Percentiles rank a stretch among this genome's conserved stretches.
These are phyloP conservation scores for Rubroboletus satanas DNA, from an alignment of 768 basidiomycete genomes.

Conservation along the genomic window DNA sequence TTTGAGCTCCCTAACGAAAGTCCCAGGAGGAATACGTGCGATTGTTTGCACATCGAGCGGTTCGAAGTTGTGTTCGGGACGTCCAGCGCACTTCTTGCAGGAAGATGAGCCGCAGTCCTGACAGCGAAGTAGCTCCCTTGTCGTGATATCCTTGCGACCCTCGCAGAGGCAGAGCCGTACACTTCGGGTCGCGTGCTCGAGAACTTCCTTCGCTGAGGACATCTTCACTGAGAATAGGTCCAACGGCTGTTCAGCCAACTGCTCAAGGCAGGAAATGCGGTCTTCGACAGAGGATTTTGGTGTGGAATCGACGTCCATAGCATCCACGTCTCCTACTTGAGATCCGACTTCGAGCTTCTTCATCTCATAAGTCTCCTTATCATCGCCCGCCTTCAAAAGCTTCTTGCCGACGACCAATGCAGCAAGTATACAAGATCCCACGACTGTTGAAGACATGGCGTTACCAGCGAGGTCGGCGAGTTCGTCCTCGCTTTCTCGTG, in stretches of 20 bases:
- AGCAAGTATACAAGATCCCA: conserved; percentile 83
- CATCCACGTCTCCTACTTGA: conserved; percentile 32
- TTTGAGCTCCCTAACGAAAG: conserved; percentile 76
- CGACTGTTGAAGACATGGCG: conserved; percentile 97
- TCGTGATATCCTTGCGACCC: conserved; percentile 76
- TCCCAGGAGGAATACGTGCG: conserved; percentile 64
- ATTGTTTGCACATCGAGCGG: conserved; percentile 48
- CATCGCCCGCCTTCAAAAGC: conserved; percentile 63
- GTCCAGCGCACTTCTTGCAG: conserved; percentile 84
- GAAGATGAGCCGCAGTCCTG: conserved; percentile 72
- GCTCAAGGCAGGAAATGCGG: conserved; percentile 69
- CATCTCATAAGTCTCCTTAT: conserved; percentile 64
- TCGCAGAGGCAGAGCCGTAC: conserved; percentile 88
- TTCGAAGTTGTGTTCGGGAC: conserved; percentile 79
- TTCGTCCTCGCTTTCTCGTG: conserved; percentile 90
- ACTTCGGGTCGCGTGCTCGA: conserved; percentile 63
- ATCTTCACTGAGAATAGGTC: conserved; percentile 59
- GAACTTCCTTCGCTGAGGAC: conserved; percentile 49
- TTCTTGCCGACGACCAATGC: conserved; percentile 68
- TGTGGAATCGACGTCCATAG: conserved; percentile 49
- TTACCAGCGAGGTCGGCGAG: conserved; percentile 93
- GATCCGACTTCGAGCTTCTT: conserved; percentile 42
- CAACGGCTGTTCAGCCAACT: conserved; percentile 57
- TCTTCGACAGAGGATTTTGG: conserved; percentile 36
- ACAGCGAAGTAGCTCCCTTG: conserved; percentile 63